Conservation (phyloP, 2,329 filamentous ascomycete genomes). For the Colletotrichum sp. region DNA sequence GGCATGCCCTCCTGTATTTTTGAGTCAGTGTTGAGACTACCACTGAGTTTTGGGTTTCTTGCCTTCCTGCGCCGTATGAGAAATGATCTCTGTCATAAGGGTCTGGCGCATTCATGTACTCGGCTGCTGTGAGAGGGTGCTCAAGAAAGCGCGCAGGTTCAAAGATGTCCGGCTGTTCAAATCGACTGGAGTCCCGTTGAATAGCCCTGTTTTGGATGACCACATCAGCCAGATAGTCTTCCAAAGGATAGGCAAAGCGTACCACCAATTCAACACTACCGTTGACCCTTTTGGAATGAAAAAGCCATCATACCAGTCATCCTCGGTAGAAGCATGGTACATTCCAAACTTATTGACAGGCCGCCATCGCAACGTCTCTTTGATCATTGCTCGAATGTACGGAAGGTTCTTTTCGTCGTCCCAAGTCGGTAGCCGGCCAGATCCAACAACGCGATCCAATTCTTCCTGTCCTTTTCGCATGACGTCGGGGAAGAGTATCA, state of each 20-base stretch:
- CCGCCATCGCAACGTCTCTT: slow-evolving; percentile 54
- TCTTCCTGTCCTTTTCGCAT: neutral
- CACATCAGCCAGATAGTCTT: neutral
- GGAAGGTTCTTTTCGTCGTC: slow-evolving; percentile 36
- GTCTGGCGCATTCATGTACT: neutral
- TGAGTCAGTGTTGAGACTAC: neutral
- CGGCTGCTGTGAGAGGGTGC: neutral
- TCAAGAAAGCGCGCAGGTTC: neutral
- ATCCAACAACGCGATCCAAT: neutral
- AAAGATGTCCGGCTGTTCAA: neutral
- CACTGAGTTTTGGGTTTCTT: neutral
- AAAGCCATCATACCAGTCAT: slow-evolving; percentile 56
- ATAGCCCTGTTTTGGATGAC: neutral
- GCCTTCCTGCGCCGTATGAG: neutral
- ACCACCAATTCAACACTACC: neutral
- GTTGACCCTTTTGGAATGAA: slow-evolving; percentile 25
- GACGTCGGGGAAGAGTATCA: neutral
- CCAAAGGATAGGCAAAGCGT: neutral
- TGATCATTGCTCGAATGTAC: slow-evolving; percentile 40
- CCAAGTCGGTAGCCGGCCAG: slow-evolving; percentile 39
- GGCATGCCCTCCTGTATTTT: neutral
- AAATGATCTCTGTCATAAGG: neutral
- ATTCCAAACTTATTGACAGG: slow-evolving; percentile 60
- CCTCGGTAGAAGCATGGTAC: slow-evolving; percentile 52
- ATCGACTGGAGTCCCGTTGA: neutral